Evolutionary conservation across 1,139 yeast species (phyloP), one percentile per base, ranked within the genome.

Genomic region (Suhomyces atakaporum): DNA sequence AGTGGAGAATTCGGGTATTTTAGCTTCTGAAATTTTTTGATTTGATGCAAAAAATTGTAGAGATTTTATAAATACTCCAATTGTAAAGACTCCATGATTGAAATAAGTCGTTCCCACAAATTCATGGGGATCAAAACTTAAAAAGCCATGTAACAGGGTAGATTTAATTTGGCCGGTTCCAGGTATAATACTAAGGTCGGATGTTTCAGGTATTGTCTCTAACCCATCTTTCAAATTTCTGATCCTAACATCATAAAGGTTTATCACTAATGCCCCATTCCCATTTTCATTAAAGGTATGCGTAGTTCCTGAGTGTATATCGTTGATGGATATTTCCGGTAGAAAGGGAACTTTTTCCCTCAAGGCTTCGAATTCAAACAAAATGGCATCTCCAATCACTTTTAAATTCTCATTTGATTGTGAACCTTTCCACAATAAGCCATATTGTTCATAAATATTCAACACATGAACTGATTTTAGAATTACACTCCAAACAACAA

Each of bases 401-500:
- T 25, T 20, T 10, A 34, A 16, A 16, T 16, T 25, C 9, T 29
- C 31, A 21, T 11, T 19, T 51, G 19, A 31, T 12, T 25, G 12
- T 20, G n/a, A n/a, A n/a, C 22, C 32, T 22, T 25, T 31, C 45
- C 50, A 16, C 53, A 43, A 12, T 5, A 45, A 24, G 1, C 63
- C 66, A 30, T 31, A 35, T 14, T 44, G 41, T 32, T 63, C 69
- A 38, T 50, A 58, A 7, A 64, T 39, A 21, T 50, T 50, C 3
- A 63, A 24, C 3, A 31, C 39, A 2, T 40, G 31, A 3, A 60
- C 37, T 2, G 47, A 32, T 2, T 56, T 50, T 5, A 60, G 34
- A 21, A 60, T 39, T 18, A 60, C 43, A 31, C 55, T 45, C 79
- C 78, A 73, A 4, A 64, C 48, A 10, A 69, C 55, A 36, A 71